phyloP scores from a whole-genome alignment of 2,329 filamentous ascomycete genomes.

The Cyphellophora europaea region DNA sequence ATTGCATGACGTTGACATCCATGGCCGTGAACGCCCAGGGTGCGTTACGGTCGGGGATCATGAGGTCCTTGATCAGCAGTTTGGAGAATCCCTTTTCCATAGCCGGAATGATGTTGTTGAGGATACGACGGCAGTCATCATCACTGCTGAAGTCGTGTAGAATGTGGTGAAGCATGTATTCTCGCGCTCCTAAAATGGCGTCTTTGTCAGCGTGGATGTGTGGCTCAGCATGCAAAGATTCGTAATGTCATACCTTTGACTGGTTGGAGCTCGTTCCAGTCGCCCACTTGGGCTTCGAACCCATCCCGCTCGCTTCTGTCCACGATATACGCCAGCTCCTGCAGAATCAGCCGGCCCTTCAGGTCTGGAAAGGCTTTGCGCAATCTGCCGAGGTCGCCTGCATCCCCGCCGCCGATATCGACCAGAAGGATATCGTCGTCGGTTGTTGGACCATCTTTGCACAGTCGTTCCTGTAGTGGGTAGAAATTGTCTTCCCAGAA shows the following conservation, averaged over 20 bases:
- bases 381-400: not conserved
- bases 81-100: not conserved
- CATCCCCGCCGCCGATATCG: not conserved
- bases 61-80: not conserved
- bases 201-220: too few species aligned
- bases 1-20: not conserved
- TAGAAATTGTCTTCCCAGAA: not conserved
- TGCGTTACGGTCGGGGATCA: not conserved
- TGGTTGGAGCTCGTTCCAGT: not conserved
- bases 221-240: too few species aligned
- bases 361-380: not conserved
- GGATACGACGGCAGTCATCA: not conserved
- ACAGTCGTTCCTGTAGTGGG: not conserved
- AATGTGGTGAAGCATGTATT: not conserved
- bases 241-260: not conserved
- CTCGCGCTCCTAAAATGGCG: too few species aligned
- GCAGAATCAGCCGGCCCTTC: slow-evolving; percentile 1
- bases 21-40: slow-evolving; percentile 1
- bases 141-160: too few species aligned
- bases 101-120: not conserved
- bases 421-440: not conserved
- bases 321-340: not conserved
- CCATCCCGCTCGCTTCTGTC: not conserved
- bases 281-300: not conserved
- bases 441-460: too few species aligned